Evolutionary conservation across 257 asterid genomes (phyloP).

Genomic region (Solanum virginianum): DNA sequence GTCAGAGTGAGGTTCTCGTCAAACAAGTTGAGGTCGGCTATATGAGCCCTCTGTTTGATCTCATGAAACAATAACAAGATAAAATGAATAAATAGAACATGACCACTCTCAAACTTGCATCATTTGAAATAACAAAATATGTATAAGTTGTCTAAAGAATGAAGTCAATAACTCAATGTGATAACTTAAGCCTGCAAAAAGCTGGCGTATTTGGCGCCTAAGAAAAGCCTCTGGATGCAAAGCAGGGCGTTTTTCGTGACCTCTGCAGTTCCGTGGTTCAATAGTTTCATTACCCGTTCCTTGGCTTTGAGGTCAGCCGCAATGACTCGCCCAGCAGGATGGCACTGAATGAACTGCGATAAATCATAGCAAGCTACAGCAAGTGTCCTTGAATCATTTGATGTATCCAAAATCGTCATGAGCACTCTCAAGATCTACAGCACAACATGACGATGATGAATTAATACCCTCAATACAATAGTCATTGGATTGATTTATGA

Average conservation of each 20-base stretch:
- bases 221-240: constrained; percentile 91
- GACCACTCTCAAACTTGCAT: not conserved
- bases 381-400: constrained; percentile 68
- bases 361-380: constrained; percentile 92
- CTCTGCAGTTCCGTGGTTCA: constrained; percentile 81
- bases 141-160: not conserved
- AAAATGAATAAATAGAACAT: not conserved
- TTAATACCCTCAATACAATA: not conserved
- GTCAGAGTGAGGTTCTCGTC: not conserved
- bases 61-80: not conserved
- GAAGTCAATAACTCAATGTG: not conserved
- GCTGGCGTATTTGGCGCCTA: constrained; percentile 95
- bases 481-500: not conserved
- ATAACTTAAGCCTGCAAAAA: constrained; percentile 55
- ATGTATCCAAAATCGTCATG: constrained; percentile 76
- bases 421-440: constrained; percentile 77
- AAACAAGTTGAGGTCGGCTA: not conserved
- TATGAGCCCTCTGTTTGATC: not conserved
- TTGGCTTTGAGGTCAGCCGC: constrained; percentile 88
- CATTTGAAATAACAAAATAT: not conserved
- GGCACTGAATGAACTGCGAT: constrained; percentile 83
- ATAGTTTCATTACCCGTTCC: constrained; percentile 88
- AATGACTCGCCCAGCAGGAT: constrained; percentile 85
- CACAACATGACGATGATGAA: not conserved
- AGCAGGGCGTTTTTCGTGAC: constrained; percentile 89